Evolutionary conservation across 2,329 filamentous ascomycete species (phyloP).

Genomic region (Trichoderma sp.): DNA sequence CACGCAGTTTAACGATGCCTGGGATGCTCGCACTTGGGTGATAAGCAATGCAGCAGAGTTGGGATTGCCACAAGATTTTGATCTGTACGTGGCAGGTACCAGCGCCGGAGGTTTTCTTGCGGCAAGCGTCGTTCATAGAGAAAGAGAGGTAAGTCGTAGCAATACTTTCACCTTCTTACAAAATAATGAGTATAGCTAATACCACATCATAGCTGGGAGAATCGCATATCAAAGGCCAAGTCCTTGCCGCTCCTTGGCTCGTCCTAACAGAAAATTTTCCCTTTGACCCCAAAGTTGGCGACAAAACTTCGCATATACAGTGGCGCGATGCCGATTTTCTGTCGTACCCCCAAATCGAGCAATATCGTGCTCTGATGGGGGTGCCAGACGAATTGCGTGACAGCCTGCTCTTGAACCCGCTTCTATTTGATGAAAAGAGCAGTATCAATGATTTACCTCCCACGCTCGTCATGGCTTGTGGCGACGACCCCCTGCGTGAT

Average conservation of each 20-base stretch:
- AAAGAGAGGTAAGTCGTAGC: background rate
- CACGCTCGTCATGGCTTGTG: background rate
- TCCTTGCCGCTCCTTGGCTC: background rate
- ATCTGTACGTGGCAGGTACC: background rate
- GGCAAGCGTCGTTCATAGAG: background rate
- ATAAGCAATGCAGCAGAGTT: background rate
- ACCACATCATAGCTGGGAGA: background rate
- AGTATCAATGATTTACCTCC: background rate
- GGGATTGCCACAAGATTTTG: background rate
- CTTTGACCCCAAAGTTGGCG: background rate
- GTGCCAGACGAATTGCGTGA: background rate
- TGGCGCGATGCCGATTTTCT: background rate
- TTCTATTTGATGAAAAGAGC: constrained; percentile 1
- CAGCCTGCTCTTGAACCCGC: background rate
- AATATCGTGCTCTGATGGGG: background rate
- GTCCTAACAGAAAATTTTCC: background rate
- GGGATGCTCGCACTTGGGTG: background rate
- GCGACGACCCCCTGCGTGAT: background rate
- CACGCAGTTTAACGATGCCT: background rate
- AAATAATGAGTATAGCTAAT: background rate
- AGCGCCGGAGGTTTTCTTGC: background rate
- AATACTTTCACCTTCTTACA: background rate
- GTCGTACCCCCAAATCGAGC: background rate
- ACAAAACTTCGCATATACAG: background rate
- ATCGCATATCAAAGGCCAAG: background rate